These are phyloP conservation scores for Manihot esculenta DNA, from an alignment of 441 rosid genomes.

Conservation along the genomic window DNA sequence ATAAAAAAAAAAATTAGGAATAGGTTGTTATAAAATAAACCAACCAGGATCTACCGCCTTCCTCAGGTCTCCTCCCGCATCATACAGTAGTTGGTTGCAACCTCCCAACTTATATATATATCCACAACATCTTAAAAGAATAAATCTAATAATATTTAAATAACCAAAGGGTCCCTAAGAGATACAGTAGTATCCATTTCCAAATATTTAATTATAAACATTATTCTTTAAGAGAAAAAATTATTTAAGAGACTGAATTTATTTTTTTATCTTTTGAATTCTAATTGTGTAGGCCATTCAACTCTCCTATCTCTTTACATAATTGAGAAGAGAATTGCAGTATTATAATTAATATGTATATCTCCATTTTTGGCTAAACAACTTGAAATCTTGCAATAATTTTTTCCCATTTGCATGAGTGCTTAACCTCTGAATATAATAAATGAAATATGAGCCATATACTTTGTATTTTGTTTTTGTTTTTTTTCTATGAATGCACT, in stretches of 20 bases:
- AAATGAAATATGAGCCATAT: too few relatives aligned
- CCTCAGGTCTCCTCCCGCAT: neutral
- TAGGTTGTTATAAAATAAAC: slow-evolving; percentile 28
- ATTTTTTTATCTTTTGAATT: neutral
- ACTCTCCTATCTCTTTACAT: neutral
- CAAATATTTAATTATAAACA: neutral
- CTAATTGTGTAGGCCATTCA: neutral
- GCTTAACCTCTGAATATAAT: too few relatives aligned
- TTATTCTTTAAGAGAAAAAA: too few relatives aligned
- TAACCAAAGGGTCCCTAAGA: neutral
- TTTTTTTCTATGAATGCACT: neutral
- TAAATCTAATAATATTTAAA: slow-evolving; percentile 9
- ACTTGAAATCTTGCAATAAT: neutral
- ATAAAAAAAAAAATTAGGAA: slow-evolving; percentile 1
- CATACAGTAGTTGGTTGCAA: slow-evolving; percentile 32
- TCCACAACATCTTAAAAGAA: too few relatives aligned
- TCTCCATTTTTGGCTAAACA: neutral
- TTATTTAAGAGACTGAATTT: too few relatives aligned
- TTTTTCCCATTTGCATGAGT: neutral
- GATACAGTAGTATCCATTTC: neutral
- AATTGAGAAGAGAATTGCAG: neutral
- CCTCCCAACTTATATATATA: too few relatives aligned
- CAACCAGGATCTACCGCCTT: slow-evolving; percentile 38
- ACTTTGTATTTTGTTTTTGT: too few relatives aligned
- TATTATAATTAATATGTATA: neutral